Percentiles rank a stretch among this genome's conserved stretches.
phyloP scores from a whole-genome alignment of 1,139 yeast species.

The Pichia sp. region DNA sequence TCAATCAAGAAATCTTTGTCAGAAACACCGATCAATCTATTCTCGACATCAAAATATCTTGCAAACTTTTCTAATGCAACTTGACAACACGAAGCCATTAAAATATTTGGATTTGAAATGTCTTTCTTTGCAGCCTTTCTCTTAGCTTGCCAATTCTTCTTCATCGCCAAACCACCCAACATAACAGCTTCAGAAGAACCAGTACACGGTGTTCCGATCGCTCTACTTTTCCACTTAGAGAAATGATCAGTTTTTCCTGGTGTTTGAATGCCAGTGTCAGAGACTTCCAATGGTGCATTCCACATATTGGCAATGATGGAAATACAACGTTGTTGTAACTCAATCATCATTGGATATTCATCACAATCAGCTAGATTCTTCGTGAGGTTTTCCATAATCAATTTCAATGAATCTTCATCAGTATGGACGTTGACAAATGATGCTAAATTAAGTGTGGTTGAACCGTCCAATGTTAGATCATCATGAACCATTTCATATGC shows the following conservation, averaged over 20 bases:
- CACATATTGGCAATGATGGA: slow-evolving; percentile 77
- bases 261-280: slow-evolving; percentile 18
- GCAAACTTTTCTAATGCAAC: slow-evolving; percentile 96
- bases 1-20: slow-evolving; percentile 67
- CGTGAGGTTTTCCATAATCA: slow-evolving; percentile 68
- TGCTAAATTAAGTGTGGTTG: slow-evolving; percentile 81
- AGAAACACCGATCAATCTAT: slow-evolving; percentile 67
- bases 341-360: slow-evolving; percentile 86
- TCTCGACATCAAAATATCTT: slow-evolving; percentile 88
- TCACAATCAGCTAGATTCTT: slow-evolving; percentile 92
- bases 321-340: slow-evolving; percentile 77
- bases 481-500: slow-evolving; percentile 68
- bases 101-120: slow-evolving; percentile 69
- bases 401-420: slow-evolving; percentile 47
- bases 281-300: slow-evolving; percentile 58
- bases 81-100: slow-evolving; percentile 95
- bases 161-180: slow-evolving; percentile 92
- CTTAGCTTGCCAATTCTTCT: slow-evolving; percentile 79
- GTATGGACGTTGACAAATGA: slow-evolving; percentile 82
- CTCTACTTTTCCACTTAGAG: slow-evolving; percentile 33
- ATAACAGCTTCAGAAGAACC: slow-evolving; percentile 94
- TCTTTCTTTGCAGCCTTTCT: slow-evolving; percentile 61
- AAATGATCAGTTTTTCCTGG: slow-evolving; percentile 12
- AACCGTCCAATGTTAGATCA: slow-evolving; percentile 80
- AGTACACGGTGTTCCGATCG: slow-evolving; percentile 89